Conservation (phyloP, 2,329 filamentous ascomycete species). For the Didymella pomorum region DNA sequence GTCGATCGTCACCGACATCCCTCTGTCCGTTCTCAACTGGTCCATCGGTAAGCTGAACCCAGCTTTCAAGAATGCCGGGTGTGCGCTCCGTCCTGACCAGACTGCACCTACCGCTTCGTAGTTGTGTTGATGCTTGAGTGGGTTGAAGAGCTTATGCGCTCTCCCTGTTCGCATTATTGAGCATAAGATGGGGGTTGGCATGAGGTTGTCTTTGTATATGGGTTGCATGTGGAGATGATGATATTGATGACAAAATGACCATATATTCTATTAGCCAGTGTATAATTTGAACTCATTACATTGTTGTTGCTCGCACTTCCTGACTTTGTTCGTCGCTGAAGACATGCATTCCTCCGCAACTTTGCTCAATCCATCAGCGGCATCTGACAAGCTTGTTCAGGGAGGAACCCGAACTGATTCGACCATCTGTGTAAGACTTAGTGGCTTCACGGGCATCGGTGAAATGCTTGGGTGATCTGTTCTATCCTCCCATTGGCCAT, state of each 20-base stretch:
- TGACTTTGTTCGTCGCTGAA: too few relatives aligned
- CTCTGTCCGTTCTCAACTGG: slow-evolving; percentile 27
- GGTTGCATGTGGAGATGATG: too few relatives aligned
- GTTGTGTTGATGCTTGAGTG: slow-evolving; percentile 1
- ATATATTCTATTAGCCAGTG: slow-evolving; percentile 1
- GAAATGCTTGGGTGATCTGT: not conserved
- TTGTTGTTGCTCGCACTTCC: too few relatives aligned
- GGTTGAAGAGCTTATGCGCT: slow-evolving; percentile 22
- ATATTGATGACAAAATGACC: too few relatives aligned
- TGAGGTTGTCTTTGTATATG: too few relatives aligned
- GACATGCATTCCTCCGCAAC: too few relatives aligned
- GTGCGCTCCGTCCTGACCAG: slow-evolving; percentile 54
- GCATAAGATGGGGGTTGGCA: not conserved
- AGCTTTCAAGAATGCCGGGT: slow-evolving; percentile 39
- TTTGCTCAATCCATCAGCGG: too few relatives aligned
- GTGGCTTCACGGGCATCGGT: not conserved
- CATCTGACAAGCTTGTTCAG: too few relatives aligned
- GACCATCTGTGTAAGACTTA: not conserved
- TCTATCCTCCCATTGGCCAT: not conserved
- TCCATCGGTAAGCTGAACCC: slow-evolving; percentile 33
- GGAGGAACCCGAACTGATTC: too few relatives aligned
- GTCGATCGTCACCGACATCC: slow-evolving; percentile 22
- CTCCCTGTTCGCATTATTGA: slow-evolving; percentile 6
- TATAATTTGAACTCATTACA: not conserved
- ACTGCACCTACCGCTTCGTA: slow-evolving; percentile 46